Conservation (phyloP, 345 rosid species). For the Iberis pinnata region DNA sequence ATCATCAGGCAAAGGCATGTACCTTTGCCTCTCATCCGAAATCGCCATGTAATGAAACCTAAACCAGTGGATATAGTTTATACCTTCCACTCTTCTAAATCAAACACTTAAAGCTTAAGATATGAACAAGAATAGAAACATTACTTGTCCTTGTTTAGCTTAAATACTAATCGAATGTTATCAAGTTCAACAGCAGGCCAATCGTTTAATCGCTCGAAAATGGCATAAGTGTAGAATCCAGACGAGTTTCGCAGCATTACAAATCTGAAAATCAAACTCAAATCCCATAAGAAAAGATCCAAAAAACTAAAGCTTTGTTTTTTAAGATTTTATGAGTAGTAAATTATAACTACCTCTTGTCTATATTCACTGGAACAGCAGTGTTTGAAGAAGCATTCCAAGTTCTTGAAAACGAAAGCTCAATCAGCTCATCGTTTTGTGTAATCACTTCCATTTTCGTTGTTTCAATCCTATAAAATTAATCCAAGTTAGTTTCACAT, state of each 20-base stretch:
- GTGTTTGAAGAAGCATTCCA: slow-evolving; percentile 43
- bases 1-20: slow-evolving; percentile 88
- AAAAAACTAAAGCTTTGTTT: background rate
- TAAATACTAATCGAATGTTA: slow-evolving; percentile 67
- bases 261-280: slow-evolving; percentile 41
- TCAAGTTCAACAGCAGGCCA: slow-evolving; percentile 84
- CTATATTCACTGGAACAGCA: slow-evolving; percentile 53
- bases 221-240: slow-evolving; percentile 77
- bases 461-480: slow-evolving; percentile 46
- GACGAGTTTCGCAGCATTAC: slow-evolving; percentile 63
- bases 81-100: background rate
- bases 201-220: slow-evolving; percentile 57
- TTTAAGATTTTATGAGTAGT: no score
- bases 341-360: slow-evolving; percentile 42
- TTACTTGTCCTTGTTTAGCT: slow-evolving; percentile 72
- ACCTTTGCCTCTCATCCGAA: slow-evolving; percentile 71
- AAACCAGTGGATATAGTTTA: background rate
- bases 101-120: background rate
- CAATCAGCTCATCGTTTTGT: slow-evolving; percentile 49
- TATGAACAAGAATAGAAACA: background rate
- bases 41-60: slow-evolving; percentile 87
- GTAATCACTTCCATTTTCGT: slow-evolving; percentile 43
- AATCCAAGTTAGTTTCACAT: slow-evolving; percentile 10
- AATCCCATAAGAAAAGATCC: background rate
- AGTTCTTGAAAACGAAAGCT: slow-evolving; percentile 51